phyloP scores from a whole-genome alignment of 148 eudicot genomes.

The Bassia scoparia region DNA sequence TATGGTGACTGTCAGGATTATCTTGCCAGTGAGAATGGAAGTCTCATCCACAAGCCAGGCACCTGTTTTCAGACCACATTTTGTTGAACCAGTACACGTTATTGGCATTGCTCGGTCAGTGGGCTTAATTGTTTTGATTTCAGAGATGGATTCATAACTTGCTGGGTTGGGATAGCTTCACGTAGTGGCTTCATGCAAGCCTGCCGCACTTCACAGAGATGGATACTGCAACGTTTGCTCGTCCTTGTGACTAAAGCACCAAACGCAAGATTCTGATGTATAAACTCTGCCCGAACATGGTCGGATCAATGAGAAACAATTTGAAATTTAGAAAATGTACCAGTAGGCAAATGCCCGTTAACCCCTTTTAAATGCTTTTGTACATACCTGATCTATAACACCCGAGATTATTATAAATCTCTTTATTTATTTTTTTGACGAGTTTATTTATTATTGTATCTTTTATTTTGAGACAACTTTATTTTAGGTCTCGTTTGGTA shows the following conservation, averaged over 20 bases:
- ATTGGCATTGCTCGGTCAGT: background rate
- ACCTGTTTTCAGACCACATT: background rate
- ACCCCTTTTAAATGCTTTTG: background rate
- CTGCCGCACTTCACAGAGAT: background rate
- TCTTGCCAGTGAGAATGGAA: background rate
- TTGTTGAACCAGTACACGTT: background rate
- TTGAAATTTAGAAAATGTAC: slow-evolving; percentile 1
- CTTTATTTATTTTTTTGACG: too few species aligned
- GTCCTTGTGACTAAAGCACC: background rate
- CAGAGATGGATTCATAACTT: background rate
- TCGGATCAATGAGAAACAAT: background rate
- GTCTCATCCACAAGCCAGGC: background rate
- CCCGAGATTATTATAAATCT: too few species aligned
- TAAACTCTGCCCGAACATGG: background rate
- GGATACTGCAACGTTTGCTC: background rate
- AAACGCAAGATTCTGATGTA: background rate
- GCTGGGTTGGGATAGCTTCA: background rate
- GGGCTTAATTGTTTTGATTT: background rate
- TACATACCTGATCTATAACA: background rate
- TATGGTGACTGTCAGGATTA: slow-evolving; percentile 2
- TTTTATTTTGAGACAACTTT: too few species aligned
- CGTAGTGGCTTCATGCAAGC: background rate
- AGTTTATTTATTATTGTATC: too few species aligned
- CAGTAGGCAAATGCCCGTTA: background rate
- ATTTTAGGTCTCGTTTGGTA: too few species aligned